Conservation (phyloP, 768 basidiomycete genomes). For the Phallus indusiatus region DNA sequence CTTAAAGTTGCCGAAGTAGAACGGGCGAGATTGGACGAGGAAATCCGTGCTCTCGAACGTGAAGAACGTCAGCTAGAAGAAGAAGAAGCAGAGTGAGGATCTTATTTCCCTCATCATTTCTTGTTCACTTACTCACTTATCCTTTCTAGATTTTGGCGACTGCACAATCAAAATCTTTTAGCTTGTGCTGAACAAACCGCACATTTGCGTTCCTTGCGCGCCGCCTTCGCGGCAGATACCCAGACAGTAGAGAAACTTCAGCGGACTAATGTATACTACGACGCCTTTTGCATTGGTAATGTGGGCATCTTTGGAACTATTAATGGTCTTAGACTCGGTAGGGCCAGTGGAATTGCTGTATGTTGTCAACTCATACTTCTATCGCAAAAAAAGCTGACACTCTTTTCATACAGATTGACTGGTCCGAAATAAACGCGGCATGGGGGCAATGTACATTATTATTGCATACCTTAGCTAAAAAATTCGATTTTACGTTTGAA, state of each 20-base stretch:
- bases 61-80: constrained; percentile 73
- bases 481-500: constrained; percentile 82
- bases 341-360: constrained; percentile 77
- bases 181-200: constrained; percentile 55
- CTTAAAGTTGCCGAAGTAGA: constrained; percentile 70
- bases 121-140: background rate
- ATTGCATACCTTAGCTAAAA: constrained; percentile 83
- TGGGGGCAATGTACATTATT: constrained; percentile 95
- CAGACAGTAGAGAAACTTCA: constrained; percentile 76
- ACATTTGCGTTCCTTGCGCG: constrained; percentile 61
- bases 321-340: constrained; percentile 86
- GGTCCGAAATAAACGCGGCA: constrained; percentile 98
- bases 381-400: background rate
- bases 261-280: constrained; percentile 90
- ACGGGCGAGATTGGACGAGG: constrained; percentile 62
- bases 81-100: constrained; percentile 74
- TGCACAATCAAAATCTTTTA: constrained; percentile 64
- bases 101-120: background rate
- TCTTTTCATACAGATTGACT: constrained; percentile 61
- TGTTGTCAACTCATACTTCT: constrained; percentile 17
- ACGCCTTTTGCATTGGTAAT: constrained; percentile 91
- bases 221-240: constrained; percentile 71
- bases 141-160: constrained; percentile 64
- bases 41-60: constrained; percentile 56
- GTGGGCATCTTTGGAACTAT: constrained; percentile 97